Evolutionary conservation across 768 basidiomycete species (phyloP).

Genomic region (Pisolithus orientalis): DNA sequence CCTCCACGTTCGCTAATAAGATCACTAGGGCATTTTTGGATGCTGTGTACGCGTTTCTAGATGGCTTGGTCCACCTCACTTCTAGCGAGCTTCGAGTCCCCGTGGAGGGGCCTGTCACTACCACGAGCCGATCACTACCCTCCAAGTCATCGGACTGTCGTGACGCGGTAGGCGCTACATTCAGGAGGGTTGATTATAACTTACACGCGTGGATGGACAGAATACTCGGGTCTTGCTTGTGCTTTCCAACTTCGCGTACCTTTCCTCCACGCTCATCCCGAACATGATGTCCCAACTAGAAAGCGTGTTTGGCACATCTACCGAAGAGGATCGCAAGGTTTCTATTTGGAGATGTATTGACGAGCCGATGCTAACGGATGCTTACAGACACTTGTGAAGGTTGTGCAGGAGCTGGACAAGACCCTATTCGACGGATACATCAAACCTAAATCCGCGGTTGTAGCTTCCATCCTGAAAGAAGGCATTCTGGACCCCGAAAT

Average conservation of each 20-base stretch:
- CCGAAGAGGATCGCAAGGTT: constrained; percentile 70
- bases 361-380: not conserved
- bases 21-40: constrained; percentile 85
- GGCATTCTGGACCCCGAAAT: constrained; percentile 78
- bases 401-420: constrained; percentile 79
- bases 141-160: constrained; percentile 45
- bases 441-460: constrained; percentile 68
- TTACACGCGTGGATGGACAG: constrained; percentile 33
- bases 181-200: not conserved
- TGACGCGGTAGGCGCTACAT: constrained; percentile 44
- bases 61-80: constrained; percentile 78
- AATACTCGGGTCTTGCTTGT: constrained; percentile 84
- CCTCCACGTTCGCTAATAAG: constrained; percentile 60
- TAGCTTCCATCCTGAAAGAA: constrained; percentile 60
- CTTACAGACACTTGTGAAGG: constrained; percentile 61
- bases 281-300: constrained; percentile 78
- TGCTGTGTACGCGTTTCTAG: constrained; percentile 75
- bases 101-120: constrained; percentile 2
- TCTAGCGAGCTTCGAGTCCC: constrained; percentile 53
- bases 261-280: constrained; percentile 66
- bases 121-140: constrained; percentile 12
- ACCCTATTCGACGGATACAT: constrained; percentile 85
- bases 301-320: constrained; percentile 61
- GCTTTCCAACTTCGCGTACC: constrained; percentile 79
- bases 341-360: constrained; percentile 4